Evolutionary conservation across 1,139 yeast genomes (phyloP).

Genomic region (Sugiyamaella novakii): DNA sequence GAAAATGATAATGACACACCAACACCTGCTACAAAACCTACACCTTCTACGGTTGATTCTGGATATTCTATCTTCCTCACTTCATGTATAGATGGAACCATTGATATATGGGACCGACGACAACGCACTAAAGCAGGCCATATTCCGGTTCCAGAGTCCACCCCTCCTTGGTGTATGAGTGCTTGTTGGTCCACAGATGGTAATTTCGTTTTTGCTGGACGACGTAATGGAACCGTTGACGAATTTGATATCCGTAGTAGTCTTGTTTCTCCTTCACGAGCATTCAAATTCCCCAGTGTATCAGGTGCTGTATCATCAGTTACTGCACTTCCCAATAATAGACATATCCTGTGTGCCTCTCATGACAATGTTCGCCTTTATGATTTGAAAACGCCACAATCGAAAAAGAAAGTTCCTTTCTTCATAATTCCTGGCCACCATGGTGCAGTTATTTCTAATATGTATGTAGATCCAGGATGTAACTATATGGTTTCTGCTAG

Average conservation of each 20-base stretch:
- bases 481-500: slow-evolving; percentile 87
- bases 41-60: slow-evolving; percentile 14
- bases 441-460: slow-evolving; percentile 66
- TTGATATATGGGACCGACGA: slow-evolving; percentile 84
- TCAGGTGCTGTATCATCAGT: slow-evolving; percentile 92
- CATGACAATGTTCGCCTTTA: slow-evolving; percentile 86
- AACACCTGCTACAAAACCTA: background rate
- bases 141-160: slow-evolving; percentile 61
- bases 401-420: slow-evolving; percentile 49
- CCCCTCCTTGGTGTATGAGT: slow-evolving; percentile 92
- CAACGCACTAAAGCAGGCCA: slow-evolving; percentile 52
- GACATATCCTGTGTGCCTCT: slow-evolving; percentile 83
- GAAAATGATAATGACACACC: background rate
- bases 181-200: slow-evolving; percentile 91
- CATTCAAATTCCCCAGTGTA: slow-evolving; percentile 76
- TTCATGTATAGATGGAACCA: slow-evolving; percentile 80
- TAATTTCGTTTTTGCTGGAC: slow-evolving; percentile 74
- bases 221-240: slow-evolving; percentile 87
- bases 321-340: slow-evolving; percentile 75
- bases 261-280: slow-evolving; percentile 52
- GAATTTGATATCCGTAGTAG: slow-evolving; percentile 76
- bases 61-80: slow-evolving; percentile 71
- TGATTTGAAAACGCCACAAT: slow-evolving; percentile 61
- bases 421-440: slow-evolving; percentile 65
- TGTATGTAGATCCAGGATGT: slow-evolving; percentile 82